Base-by-base conservation (phyloP, 495 filamentous ascomycete species). In the Tuber aestivum region DNA sequence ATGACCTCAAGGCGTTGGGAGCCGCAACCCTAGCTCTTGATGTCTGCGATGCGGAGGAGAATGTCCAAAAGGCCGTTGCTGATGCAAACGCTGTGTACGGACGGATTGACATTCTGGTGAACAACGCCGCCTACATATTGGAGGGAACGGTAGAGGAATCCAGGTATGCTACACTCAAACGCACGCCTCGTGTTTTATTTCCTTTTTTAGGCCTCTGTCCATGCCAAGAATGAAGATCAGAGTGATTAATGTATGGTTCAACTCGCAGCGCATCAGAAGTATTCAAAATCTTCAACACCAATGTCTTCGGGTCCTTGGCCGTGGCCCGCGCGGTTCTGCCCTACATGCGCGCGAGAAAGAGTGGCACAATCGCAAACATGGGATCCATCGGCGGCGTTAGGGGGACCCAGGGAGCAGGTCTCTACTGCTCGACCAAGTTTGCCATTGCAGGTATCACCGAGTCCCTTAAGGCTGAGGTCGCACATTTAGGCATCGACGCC, bases 341-440 rank as follows among this genome's bases (percentile, higher is more conserved):
- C 0, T 79, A 81, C 38, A 83, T 90, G 82, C 85, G 88, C 50
- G 72, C 76, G 16, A 85, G 83, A 42, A 81, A 82, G 35, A 80
- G 81, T 0, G 88, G 88, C 7, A 82, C 84, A 3, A 83, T 89
- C 71, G 84, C 77, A 14, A 82, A 84, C 65, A 77, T 87, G 72
- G 83, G 83, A 44, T 84, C 81, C 20, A 81, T 85, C 20, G 78
- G 70, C 23, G 85, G 78, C 12, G 76, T 81, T 65, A 7, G 42
- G 2, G 76, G 83, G 1, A 41, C 7, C 9, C 77, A 82, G 1
- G 83, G 79, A 2, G 78, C 79, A 0, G 82, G 82, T 0, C 77
- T 85, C 70, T 89, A 88, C 78, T 85, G 83, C 74, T 81, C 85
- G 37, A 85, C 83, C 18, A 90, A 89, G 76, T 86, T 77, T 14